These are phyloP conservation scores for Xylaria sp. DNA, from an alignment of 2,329 filamentous ascomycete genomes.

Conservation along the genomic window DNA sequence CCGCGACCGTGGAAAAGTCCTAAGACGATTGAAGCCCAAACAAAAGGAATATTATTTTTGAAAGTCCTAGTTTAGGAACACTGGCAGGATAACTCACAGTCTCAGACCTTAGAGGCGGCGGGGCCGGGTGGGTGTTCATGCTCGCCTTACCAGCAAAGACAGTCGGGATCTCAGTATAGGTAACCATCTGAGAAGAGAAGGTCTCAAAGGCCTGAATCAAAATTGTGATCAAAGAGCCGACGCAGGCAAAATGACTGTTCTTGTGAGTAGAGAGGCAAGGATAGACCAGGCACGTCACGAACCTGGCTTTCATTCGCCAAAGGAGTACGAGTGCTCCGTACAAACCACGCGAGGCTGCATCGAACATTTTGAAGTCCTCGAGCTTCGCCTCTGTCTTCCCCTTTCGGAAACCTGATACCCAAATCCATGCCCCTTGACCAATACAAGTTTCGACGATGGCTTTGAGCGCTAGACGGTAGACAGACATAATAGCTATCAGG, in stretches of 20 bases:
- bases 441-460: constrained; percentile 51
- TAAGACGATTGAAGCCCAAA: not conserved
- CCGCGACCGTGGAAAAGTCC: not conserved
- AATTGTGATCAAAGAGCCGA: constrained; percentile 52
- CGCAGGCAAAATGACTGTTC: constrained; percentile 51
- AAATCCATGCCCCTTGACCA: constrained; percentile 55
- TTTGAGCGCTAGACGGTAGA: constrained; percentile 51
- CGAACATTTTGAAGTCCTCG: constrained; percentile 54
- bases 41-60: no score
- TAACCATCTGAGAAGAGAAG: constrained; percentile 54
- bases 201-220: constrained; percentile 53
- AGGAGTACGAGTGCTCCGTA: constrained; percentile 50
- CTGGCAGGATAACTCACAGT: constrained; percentile 30
- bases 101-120: constrained; percentile 49
- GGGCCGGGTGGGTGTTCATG: constrained; percentile 37
- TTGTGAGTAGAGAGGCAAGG: constrained; percentile 10
- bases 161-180: constrained; percentile 46
- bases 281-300: constrained; percentile 10
- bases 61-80: not conserved
- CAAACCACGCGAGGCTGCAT: constrained; percentile 52
- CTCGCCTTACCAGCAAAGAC: constrained; percentile 37
- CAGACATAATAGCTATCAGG: constrained; percentile 52
- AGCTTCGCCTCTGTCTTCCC: constrained; percentile 48
- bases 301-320: constrained; percentile 52
- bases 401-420: constrained; percentile 51